Conservation (phyloP, 1,284 basidiomycete genomes). For the Phlebopus sp. region DNA sequence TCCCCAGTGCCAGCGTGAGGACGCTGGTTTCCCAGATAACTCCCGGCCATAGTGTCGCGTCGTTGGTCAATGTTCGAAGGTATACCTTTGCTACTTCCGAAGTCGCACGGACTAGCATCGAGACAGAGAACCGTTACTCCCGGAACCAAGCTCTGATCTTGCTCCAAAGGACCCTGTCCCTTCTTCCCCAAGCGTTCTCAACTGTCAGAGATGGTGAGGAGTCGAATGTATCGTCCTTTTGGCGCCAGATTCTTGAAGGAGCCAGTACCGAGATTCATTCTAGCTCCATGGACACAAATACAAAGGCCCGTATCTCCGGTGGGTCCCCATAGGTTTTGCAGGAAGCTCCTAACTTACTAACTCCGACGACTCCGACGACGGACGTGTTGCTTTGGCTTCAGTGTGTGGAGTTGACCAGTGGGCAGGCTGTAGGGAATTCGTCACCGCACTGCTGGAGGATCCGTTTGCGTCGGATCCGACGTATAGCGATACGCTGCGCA, state of each 20-base stretch:
- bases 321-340: conserved; percentile 18
- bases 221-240: conserved; percentile 34
- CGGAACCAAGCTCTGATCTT: conserved; percentile 25
- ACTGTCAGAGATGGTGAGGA: conserved; percentile 7
- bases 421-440: conserved; percentile 50
- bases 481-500: conserved; percentile 40
- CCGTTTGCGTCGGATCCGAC: conserved; percentile 53
- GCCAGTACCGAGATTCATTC: conserved; percentile 36
- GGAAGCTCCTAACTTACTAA: no score
- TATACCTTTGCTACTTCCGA: neutral
- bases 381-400: conserved; percentile 20
- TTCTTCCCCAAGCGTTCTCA: conserved; percentile 41
- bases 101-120: neutral
- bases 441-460: conserved; percentile 67
- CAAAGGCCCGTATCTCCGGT: conserved; percentile 47
- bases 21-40: neutral
- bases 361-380: conserved; percentile 6
- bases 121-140: neutral
- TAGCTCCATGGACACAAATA: conserved; percentile 13
- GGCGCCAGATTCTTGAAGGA: conserved; percentile 38
- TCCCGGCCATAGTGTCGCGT: neutral
- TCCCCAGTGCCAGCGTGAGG: neutral
- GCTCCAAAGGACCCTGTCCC: conserved; percentile 39
- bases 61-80: conserved; percentile 1
- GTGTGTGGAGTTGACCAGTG: conserved; percentile 56